Evolutionary conservation across 1,284 basidiomycete genomes (phyloP).

Genomic region (Fistulina hepatica): DNA sequence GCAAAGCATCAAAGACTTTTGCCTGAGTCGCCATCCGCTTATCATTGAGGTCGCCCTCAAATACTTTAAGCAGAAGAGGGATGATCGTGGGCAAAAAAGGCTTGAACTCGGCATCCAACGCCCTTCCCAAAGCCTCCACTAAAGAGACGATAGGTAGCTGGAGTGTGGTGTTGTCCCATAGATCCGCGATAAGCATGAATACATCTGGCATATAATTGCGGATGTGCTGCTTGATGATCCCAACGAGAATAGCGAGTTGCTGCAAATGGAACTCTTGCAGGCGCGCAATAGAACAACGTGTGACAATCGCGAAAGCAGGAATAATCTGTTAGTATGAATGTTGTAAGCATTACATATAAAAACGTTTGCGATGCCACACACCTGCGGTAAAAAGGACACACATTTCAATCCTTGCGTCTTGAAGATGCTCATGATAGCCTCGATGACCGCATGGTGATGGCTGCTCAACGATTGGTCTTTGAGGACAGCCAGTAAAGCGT

Average conservation of each 20-base stretch:
- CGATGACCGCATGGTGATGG: conserved; percentile 90
- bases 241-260: conserved; percentile 91
- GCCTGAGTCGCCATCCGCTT: conserved; percentile 73
- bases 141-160: conserved; percentile 91
- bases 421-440: conserved; percentile 99
- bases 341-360: conserved; percentile 8
- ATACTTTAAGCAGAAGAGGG: conserved; percentile 83
- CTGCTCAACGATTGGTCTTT: conserved; percentile 80
- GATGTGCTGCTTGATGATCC: conserved; percentile 97
- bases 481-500: conserved; percentile 79
- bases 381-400: conserved; percentile 91
- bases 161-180: conserved; percentile 81
- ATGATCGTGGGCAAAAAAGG: conserved; percentile 92
- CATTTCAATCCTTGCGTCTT: conserved; percentile 97
- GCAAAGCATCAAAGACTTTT: conserved; percentile 90
- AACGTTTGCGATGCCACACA: conserved; percentile 24
- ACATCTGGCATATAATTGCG: conserved; percentile 84
- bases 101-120: conserved; percentile 96
- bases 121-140: conserved; percentile 91
- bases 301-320: conserved; percentile 89
- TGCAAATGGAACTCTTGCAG: conserved; percentile 93
- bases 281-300: conserved; percentile 71
- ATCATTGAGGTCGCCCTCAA: conserved; percentile 79
- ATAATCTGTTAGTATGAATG: conserved; percentile 62
- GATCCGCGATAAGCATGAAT: conserved; percentile 74